phyloP scores from a whole-genome alignment of 31 red algal species.

The Porphyra umbilicalis region DNA sequence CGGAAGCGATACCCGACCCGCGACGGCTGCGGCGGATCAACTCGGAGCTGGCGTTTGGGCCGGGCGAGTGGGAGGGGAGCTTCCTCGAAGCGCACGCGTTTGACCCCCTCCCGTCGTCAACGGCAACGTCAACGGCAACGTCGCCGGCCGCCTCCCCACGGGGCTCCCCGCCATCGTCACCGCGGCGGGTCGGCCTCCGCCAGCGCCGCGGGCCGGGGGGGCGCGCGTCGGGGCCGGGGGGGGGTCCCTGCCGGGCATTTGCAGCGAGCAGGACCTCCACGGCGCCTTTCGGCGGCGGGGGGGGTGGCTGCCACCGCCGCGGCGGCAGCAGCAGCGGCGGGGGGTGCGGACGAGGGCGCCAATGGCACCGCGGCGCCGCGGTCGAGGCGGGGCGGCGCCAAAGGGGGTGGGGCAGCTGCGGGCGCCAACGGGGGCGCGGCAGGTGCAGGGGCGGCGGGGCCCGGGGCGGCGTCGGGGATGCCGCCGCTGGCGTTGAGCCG shows the following conservation, averaged over 20 bases:
- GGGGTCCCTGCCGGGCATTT: background rate
- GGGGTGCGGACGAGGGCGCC: slow-evolving; percentile 1
- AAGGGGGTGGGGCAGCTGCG: slow-evolving; percentile 5
- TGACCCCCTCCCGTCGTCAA: slow-evolving; percentile 7
- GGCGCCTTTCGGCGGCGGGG: background rate
- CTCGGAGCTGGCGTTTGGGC: slow-evolving; percentile 12
- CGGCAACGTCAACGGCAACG: background rate
- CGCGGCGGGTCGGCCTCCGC: slow-evolving; percentile 1
- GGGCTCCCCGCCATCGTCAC: background rate
- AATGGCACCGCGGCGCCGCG: too few relatives aligned
- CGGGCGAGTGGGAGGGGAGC: slow-evolving; percentile 38
- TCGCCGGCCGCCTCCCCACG: background rate
- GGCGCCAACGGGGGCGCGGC: background rate
- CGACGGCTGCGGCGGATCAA: slow-evolving; percentile 57
- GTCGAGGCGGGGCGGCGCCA: background rate
- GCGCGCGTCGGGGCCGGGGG: background rate
- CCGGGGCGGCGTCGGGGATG: background rate
- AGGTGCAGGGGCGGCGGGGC: background rate
- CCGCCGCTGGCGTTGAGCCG: background rate
- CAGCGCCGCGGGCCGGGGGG: background rate
- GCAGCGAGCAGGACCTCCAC: background rate
- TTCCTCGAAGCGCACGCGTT: slow-evolving; percentile 29
- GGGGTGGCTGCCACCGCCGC: background rate
- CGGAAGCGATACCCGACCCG: slow-evolving; percentile 14
- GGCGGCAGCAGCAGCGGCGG: background rate